These are phyloP conservation scores for Mycena capillaripes DNA, from an alignment of 768 basidiomycete genomes.

Conservation along the genomic window DNA sequence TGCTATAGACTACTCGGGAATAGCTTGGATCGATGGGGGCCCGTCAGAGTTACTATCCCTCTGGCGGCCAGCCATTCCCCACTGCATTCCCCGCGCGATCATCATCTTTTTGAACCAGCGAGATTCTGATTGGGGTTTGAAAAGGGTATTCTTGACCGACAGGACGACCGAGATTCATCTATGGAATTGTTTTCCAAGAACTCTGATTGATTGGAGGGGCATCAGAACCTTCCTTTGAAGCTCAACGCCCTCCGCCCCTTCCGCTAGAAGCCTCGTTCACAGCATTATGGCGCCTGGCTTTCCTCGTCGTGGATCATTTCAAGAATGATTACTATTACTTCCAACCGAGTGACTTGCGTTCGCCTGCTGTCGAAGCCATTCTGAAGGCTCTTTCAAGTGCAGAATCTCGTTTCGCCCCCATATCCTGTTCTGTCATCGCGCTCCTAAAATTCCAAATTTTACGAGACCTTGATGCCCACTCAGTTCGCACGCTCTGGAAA, in stretches of 20 bases:
- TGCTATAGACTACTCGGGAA: too few species aligned
- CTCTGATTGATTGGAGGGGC: too few species aligned
- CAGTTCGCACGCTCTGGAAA: background rate
- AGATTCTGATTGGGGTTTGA: too few species aligned
- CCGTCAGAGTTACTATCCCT: too few species aligned
- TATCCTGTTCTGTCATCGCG: background rate
- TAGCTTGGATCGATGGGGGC: background rate
- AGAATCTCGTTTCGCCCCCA: background rate
- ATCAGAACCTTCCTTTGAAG: too few species aligned
- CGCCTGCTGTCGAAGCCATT: background rate
- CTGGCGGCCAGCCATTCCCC: too few species aligned
- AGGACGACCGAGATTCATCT: background rate
- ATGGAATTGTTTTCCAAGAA: too few species aligned
- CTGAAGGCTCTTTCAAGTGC: background rate
- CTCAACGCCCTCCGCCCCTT: too few species aligned
- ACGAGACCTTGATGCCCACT: background rate
- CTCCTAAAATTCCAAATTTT: background rate
- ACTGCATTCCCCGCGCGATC: too few species aligned
- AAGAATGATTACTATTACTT: background rate
- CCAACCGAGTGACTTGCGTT: too few species aligned
- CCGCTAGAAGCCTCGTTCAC: background rate
- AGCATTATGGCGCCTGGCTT: background rate
- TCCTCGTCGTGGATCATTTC: background rate
- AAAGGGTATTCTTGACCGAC: too few species aligned
- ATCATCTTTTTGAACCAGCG: too few species aligned